phyloP scores from a whole-genome alignment of 2,329 filamentous ascomycete genomes.

The Venturia nashicola region DNA sequence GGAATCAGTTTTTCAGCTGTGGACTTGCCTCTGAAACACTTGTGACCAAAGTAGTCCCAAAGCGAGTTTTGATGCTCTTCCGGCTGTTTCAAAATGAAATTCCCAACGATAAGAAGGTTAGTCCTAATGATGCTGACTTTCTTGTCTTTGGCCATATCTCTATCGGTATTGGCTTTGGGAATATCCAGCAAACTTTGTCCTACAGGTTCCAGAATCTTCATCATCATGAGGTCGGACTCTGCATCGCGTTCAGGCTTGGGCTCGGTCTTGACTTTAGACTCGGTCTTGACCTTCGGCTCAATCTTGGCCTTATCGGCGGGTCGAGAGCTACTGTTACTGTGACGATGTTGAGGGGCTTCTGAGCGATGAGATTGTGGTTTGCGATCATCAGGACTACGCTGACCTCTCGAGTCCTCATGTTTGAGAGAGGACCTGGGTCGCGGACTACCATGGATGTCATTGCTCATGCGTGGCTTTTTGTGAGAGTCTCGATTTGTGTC shows the following conservation, averaged over 20 bases:
- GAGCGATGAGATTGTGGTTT: conserved; percentile 1
- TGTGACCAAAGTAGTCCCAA: conserved; percentile 8
- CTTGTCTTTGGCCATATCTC: conserved; percentile 5
- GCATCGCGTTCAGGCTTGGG: not conserved
- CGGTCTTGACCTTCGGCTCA: not conserved
- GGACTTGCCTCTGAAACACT: conserved; percentile 6
- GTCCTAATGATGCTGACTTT: not conserved
- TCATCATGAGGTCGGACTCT: not conserved
- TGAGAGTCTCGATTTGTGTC: not conserved
- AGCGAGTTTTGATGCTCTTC: not conserved
- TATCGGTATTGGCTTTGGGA: not conserved
- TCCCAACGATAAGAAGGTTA: not conserved
- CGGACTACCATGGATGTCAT: not conserved
- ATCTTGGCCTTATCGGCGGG: not conserved
- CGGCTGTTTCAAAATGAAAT: conserved; percentile 3
- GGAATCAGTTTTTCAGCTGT: not conserved
- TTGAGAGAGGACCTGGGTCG: not conserved
- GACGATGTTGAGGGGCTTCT: not conserved
- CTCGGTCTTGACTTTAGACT: not conserved
- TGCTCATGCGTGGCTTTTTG: conserved; percentile 2
- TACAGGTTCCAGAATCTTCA: not conserved
- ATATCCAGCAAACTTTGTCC: not conserved
- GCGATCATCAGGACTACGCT: conserved; percentile 2
- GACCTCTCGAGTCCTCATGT: conserved; percentile 1
- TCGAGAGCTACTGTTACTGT: not conserved